A percentile compares a stretch with the other conserved stretches of the same genome.
phyloP scores from a whole-genome alignment of 345 rosid species.

The Pugionium cornutum region DNA sequence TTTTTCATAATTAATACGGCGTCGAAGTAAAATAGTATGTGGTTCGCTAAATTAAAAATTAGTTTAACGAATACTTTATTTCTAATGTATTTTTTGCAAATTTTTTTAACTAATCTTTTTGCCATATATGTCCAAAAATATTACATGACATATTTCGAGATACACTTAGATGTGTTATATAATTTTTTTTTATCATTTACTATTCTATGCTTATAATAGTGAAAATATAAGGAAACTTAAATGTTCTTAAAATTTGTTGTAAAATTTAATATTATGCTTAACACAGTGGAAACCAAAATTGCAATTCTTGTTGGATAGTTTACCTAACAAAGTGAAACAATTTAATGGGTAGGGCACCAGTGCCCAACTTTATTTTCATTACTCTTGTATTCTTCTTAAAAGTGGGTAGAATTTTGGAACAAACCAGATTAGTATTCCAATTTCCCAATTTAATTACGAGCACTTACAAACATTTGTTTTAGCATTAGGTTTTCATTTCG shows the following conservation, averaged over 20 bases:
- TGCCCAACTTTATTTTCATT: constrained; percentile 2
- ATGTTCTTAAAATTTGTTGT: background rate
- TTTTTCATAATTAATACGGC: no score
- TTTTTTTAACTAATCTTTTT: no score
- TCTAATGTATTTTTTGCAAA: no score
- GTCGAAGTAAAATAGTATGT: no score
- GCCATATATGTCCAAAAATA: no score
- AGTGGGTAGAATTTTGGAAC: constrained; percentile 18
- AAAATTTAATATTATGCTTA: constrained; percentile 1
- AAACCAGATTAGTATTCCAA: constrained; percentile 4
- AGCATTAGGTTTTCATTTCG: constrained; percentile 14
- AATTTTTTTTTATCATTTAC: background rate
- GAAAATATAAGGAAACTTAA: background rate
- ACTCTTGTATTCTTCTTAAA: constrained; percentile 9
- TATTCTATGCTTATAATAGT: background rate
- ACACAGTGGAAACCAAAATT: constrained; percentile 16
- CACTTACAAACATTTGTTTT: constrained; percentile 5
- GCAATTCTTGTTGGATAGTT: constrained; percentile 18
- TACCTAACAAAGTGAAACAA: constrained; percentile 19
- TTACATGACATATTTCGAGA: background rate
- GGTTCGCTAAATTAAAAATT: no score
- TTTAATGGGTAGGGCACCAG: constrained; percentile 1
- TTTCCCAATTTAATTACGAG: constrained; percentile 5
- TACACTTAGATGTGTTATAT: background rate
- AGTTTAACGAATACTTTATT: no score